These are phyloP conservation scores for Flaveria ramosissima DNA, from an alignment of 129 eudicot species.

Conservation along the genomic window DNA sequence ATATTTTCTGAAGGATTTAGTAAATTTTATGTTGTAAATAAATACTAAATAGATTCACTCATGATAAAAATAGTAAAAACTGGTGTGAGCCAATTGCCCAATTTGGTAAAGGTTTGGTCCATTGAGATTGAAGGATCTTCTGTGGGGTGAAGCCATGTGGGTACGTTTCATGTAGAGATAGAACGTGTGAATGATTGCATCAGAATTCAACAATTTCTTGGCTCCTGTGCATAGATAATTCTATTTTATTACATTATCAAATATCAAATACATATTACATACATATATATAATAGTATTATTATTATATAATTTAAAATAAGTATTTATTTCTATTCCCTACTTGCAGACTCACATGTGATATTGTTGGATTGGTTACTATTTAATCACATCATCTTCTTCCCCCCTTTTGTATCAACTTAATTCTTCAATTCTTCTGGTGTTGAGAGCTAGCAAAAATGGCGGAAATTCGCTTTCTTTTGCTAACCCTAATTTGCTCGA, in stretches of 20 bases:
- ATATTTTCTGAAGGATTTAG: too few relatives aligned
- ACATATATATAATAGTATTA: too few relatives aligned
- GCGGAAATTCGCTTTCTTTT: slow-evolving; percentile 29
- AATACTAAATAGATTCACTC: too few relatives aligned
- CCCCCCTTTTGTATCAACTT: slow-evolving; percentile 25
- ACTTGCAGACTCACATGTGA: slow-evolving; percentile 64
- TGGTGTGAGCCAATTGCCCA: slow-evolving; percentile 28
- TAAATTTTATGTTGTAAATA: too few relatives aligned
- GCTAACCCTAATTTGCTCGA: slow-evolving; percentile 14
- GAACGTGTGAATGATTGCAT: slow-evolving; percentile 73
- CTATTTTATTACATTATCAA: slow-evolving; percentile 9
- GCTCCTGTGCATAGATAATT: slow-evolving; percentile 40
- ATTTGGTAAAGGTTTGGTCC: slow-evolving; percentile 50
- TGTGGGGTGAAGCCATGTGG: slow-evolving; percentile 70
- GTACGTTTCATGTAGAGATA: slow-evolving; percentile 35
- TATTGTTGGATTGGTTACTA: slow-evolving; percentile 51
- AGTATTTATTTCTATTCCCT: slow-evolving; percentile 33
- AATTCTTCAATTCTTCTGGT: slow-evolving; percentile 9
- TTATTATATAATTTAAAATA: neutral
- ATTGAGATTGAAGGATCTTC: slow-evolving; percentile 58
- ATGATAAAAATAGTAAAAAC: neutral
- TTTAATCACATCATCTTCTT: slow-evolving; percentile 37
- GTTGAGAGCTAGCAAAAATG: slow-evolving; percentile 34
- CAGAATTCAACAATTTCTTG: slow-evolving; percentile 43
- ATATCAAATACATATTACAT: neutral